Base-by-base conservation (phyloP, 768 basidiomycete species). In the Panaeolus cyanescens region DNA sequence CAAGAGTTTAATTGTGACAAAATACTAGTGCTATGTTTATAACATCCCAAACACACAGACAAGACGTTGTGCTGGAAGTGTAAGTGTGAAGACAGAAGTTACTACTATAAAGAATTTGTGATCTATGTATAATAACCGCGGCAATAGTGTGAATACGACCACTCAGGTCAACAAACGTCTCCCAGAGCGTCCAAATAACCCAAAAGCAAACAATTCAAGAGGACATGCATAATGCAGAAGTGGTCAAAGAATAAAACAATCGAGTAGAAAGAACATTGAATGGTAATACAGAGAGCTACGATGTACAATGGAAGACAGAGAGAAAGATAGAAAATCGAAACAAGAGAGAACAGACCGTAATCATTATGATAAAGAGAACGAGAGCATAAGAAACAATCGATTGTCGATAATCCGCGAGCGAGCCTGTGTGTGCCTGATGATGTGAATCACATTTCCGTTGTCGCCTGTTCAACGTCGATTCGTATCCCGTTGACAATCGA, bases 371-470 rank as follows among this genome's bases (percentile, higher is more conserved):
- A 15, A 30, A 50, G 45, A 28, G 17, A 42, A 12, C 19, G 5
- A 22, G 12, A 20, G 15, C 13, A 10, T 9, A 25, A 22, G 40
- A 22, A 42, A 22, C 25, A 8, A 25, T 42, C 20, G 13, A 7
- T 9, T 5, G 15, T 9, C 22, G 30, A 25, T 28, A 50, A 50
- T 8, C 22, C 5, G 22, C 25, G 25, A 28, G 45, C 45, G 13
- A 20, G 17, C 10, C 39, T 8, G 22, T 20, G 19, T 17, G 15
- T 30, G 45, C 77, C 78, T 1, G 71, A 86, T 58, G 93, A 95
- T 69, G 83, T 84, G 59, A 92, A 82, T 68, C 85, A 84, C 0
- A 79, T 84, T 56, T 81, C 92, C 0, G 88, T 91, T 5, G 83
- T 84, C 45, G 80, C 80, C 72, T 84, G 86, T 71, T 89, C 87